Conservation (phyloP, 148 eudicot species). For the Rhododendron griersonianum region DNA sequence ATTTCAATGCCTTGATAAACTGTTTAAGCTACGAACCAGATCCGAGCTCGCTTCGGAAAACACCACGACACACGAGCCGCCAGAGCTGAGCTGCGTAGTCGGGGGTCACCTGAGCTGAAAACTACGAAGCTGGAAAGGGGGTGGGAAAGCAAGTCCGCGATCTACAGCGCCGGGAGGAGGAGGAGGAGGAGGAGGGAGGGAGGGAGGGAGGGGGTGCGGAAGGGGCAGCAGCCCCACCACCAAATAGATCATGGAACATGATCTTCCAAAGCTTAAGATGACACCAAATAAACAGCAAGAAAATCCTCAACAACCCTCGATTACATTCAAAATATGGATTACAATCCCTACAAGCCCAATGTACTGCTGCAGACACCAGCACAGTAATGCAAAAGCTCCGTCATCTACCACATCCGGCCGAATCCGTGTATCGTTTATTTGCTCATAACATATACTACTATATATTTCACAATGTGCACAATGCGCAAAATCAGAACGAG, state of each 20-base stretch:
- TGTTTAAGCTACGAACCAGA: too few relatives aligned
- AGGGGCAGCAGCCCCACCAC: too few relatives aligned
- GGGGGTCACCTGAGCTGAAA: too few relatives aligned
- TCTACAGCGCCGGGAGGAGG: too few relatives aligned
- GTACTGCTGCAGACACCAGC: slow-evolving; percentile 1
- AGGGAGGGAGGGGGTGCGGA: too few relatives aligned
- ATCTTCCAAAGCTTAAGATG: background rate
- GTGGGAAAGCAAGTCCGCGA: too few relatives aligned
- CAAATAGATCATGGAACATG: background rate
- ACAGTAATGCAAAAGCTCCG: slow-evolving; percentile 10
- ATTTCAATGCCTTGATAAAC: too few relatives aligned
- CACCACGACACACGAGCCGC: too few relatives aligned
- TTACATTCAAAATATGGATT: background rate
- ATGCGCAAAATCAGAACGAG: slow-evolving; percentile 28
- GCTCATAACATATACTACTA: background rate
- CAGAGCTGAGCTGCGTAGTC: too few relatives aligned
- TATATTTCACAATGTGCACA: background rate
- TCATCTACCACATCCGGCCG: background rate
- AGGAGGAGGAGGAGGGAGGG: too few relatives aligned
- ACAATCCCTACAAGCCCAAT: background rate
- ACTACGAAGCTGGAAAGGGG: too few relatives aligned
- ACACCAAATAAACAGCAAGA: background rate
- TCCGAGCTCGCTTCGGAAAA: too few relatives aligned
- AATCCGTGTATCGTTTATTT: background rate
- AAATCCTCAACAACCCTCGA: background rate